Base-by-base conservation (phyloP, 192 early-diverging fungal species). In the Coemansia sp. region DNA sequence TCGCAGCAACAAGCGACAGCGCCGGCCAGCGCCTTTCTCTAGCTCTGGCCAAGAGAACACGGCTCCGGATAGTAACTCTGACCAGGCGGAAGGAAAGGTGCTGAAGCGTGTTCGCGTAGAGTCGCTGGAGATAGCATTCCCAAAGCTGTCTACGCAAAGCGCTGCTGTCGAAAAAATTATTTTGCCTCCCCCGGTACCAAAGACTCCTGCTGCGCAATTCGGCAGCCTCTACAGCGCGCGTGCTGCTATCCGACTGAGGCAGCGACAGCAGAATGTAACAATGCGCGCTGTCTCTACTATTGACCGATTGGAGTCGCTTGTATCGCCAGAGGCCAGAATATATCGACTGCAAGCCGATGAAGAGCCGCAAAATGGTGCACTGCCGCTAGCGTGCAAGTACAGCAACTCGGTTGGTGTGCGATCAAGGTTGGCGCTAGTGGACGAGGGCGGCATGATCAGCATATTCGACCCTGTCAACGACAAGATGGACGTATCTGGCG, bases 361-460 rank as follows among this genome's bases (percentile, higher is more conserved):
- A 3, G 70, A 78, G 42, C 16, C 69, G 11, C 70, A 69, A 24
- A 13, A 44, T 11, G 45, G 42, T 10, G 60, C 53, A 21, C 61
- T 82, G 48, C 79, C 79, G 6, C 54, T 82, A 46, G 74, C 79
- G 4, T 82, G 79, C 59, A 76, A 73, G 27, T 82, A 82, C 59
- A 66, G 70, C 57, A 72, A 59, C 34, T 29, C 21, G 17, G 19
- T 33, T 41, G 61, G 64, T 16, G 29, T 37, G 59, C 39, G 27
- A 0, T 66, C 57, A 29, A 67, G 24, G 62, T 65, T 82, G 39
- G 70, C 79, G 31, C 67, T 82, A 42, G 79, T 74, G 1, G 79
- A 82, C 39, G 79, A 82, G 33, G 63, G 65, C 16, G 79, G 79
- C 3, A 33, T 31, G 42, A 39, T 82, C 17, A 73, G 79, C 37